Evolutionary conservation across 495 filamentous ascomycete species (phyloP).

Genomic region (Aspergillus carlsbadensis): DNA sequence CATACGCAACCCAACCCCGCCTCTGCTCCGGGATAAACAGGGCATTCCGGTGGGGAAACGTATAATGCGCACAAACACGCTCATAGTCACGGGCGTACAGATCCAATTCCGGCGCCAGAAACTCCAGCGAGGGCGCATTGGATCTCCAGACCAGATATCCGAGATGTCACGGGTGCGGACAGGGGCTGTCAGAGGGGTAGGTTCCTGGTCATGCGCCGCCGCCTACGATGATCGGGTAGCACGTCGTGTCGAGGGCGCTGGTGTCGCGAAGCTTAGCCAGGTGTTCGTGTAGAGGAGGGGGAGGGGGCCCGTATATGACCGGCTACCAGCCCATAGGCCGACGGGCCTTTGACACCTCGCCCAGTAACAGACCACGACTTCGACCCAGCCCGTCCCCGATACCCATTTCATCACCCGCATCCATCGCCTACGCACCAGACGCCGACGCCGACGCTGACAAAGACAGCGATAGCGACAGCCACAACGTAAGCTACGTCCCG

Average conservation of each 20-base stretch:
- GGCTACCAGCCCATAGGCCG: not conserved
- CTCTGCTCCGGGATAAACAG: constrained; percentile 3
- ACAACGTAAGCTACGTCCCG: not conserved
- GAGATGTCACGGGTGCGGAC: constrained; percentile 41
- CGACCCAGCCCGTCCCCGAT: too few relatives aligned
- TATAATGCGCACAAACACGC: not conserved
- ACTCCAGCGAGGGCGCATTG: constrained; percentile 44
- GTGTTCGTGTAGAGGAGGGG: constrained; percentile 47
- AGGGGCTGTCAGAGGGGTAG: constrained; percentile 47
- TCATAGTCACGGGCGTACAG: constrained; percentile 44
- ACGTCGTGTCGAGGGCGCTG: constrained; percentile 22
- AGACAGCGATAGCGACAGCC: not conserved
- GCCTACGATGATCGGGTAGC: constrained; percentile 37
- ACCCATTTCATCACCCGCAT: not conserved
- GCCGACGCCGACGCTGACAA: not conserved
- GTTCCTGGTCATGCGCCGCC: constrained; percentile 44
- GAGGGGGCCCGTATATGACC: not conserved
- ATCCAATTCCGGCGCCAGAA: constrained; percentile 51
- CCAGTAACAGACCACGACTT: not conserved
- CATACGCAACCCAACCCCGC: not conserved
- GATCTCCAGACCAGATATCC: too few relatives aligned
- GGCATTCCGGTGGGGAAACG: not conserved
- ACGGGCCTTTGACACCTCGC: not conserved
- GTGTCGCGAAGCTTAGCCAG: constrained; percentile 39
- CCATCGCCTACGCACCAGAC: not conserved